Evolutionary conservation across 2,329 filamentous ascomycete species (phyloP).

Genomic region (Exophiala sp.): DNA sequence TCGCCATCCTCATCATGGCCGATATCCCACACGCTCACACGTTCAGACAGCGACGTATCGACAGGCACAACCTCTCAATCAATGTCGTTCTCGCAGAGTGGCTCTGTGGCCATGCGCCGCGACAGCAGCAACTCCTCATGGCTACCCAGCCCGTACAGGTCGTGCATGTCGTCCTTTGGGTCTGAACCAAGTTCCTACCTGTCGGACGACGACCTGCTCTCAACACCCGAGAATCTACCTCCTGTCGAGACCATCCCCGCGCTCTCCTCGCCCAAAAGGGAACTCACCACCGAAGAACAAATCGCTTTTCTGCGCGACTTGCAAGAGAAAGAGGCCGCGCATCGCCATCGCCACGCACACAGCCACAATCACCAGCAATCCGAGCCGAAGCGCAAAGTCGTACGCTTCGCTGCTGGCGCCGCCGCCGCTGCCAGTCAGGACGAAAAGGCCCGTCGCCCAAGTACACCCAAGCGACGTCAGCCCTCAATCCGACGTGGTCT

Average conservation of each 20-base stretch:
- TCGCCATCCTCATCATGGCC: slow-evolving; percentile 24
- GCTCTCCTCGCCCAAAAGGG: slow-evolving; percentile 18
- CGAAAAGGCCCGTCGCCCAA: slow-evolving; percentile 22
- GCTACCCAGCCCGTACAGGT: slow-evolving; percentile 28
- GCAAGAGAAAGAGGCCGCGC: slow-evolving; percentile 26
- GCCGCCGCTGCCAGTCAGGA: slow-evolving; percentile 4
- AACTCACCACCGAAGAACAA: slow-evolving; percentile 29
- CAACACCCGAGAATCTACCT: slow-evolving; percentile 17
- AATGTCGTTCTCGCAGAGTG: slow-evolving; percentile 3
- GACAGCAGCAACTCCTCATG: slow-evolving; percentile 27
- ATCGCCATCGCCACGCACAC: slow-evolving; percentile 10
- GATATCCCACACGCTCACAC: slow-evolving; percentile 11
- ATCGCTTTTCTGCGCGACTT: slow-evolving; percentile 26
- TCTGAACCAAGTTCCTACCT: slow-evolving; percentile 26
- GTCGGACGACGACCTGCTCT: slow-evolving; percentile 29
- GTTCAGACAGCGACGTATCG: slow-evolving; percentile 18
- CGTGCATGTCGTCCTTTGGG: slow-evolving; percentile 27
- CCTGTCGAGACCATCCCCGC: slow-evolving; percentile 26
- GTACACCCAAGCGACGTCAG: slow-evolving; percentile 17
- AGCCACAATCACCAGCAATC: slow-evolving; percentile 9
- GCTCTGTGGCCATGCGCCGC: slow-evolving; percentile 23
- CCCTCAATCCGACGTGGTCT: slow-evolving; percentile 11
- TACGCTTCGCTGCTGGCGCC: slow-evolving; percentile 24
- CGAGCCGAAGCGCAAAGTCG: slow-evolving; percentile 20
- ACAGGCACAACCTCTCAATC: slow-evolving; percentile 3